Percentiles rank a stretch among this genome's conserved stretches.
Evolutionary conservation across 140 eudicot genomes (phyloP).

Genomic region (Eryngium alpinum): DNA sequence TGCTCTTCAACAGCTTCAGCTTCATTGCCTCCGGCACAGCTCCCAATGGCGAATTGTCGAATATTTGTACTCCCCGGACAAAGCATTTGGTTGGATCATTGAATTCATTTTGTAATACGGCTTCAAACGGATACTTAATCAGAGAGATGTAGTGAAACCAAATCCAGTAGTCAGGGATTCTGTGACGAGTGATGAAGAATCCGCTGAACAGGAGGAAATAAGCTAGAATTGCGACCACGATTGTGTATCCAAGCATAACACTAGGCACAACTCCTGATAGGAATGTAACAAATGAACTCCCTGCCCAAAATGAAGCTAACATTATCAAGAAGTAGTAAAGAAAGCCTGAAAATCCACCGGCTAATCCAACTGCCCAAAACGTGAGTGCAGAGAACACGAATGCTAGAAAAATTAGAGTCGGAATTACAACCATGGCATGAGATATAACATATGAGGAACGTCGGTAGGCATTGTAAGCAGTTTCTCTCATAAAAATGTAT

Average conservation of each 20-base stretch:
- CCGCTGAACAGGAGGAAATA: conserved; percentile 35
- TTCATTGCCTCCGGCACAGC: conserved; percentile 16
- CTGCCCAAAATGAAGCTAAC: conserved; percentile 35
- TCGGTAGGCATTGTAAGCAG: conserved; percentile 33
- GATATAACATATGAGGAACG: conserved; percentile 31
- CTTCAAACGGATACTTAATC: conserved; percentile 32
- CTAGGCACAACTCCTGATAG: conserved; percentile 27
- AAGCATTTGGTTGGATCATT: conserved; percentile 23
- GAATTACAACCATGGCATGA: conserved; percentile 24
- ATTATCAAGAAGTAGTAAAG: conserved; percentile 20
- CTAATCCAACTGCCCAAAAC: conserved; percentile 34
- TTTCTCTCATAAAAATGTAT: conserved; percentile 34
- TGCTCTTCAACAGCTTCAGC: conserved; percentile 13
- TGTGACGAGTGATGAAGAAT: conserved; percentile 23
- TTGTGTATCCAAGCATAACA: conserved; percentile 24
- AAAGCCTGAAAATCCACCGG: conserved; percentile 28
- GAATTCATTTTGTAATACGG: conserved; percentile 25
- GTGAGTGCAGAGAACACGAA: conserved; percentile 24
- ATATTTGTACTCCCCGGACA: conserved; percentile 26
- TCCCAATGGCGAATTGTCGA: conserved; percentile 24
- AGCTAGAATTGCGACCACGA: conserved; percentile 24
- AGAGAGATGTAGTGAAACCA: conserved; percentile 41
- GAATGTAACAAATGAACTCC: conserved; percentile 31
- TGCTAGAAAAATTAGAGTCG: conserved; percentile 24
- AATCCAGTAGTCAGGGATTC: conserved; percentile 34